These are phyloP conservation scores for Pythium rishiriense DNA, from an alignment of 352 stramenopile species.

Conservation along the genomic window DNA sequence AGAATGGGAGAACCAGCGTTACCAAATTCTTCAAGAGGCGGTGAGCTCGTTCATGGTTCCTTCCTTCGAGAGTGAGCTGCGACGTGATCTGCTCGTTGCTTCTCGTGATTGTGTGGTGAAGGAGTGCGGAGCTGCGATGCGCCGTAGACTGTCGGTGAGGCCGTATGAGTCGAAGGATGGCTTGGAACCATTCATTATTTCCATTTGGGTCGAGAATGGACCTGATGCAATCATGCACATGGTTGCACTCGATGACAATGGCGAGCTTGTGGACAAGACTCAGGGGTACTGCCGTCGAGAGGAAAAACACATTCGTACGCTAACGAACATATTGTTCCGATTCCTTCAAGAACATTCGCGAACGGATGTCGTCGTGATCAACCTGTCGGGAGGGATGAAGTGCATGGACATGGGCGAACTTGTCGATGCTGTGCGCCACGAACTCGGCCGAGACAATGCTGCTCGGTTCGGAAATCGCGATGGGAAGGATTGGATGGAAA, in stretches of 20 bases:
- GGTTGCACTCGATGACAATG: slow-evolving; percentile 84
- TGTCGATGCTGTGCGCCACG: slow-evolving; percentile 77
- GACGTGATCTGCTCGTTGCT: slow-evolving; percentile 70
- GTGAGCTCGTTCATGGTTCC: slow-evolving; percentile 83
- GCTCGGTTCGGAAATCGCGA: slow-evolving; percentile 74
- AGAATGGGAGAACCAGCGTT: slow-evolving; percentile 85
- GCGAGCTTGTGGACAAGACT: slow-evolving; percentile 85
- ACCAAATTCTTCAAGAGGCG: slow-evolving; percentile 82
- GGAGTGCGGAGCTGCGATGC: slow-evolving; percentile 66
- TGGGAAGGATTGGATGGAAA: slow-evolving; percentile 83
- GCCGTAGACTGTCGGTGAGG: slow-evolving; percentile 68
- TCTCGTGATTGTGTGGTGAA: slow-evolving; percentile 78
- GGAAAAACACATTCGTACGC: slow-evolving; percentile 66
- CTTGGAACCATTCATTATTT: slow-evolving; percentile 80
- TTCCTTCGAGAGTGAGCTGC: slow-evolving; percentile 86
- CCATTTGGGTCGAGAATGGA: slow-evolving; percentile 83
- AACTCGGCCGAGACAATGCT: slow-evolving; percentile 70
- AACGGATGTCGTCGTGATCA: slow-evolving; percentile 87
- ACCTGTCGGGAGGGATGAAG: slow-evolving; percentile 88
- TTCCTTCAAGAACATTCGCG: slow-evolving; percentile 82
- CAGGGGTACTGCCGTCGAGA: slow-evolving; percentile 82
- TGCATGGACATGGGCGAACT: slow-evolving; percentile 90
- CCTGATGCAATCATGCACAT: slow-evolving; percentile 83
- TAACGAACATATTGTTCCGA: slow-evolving; percentile 77
- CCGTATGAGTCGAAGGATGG: slow-evolving; percentile 81